Base-by-base conservation (phyloP, 805 yeast genomes). In the Zygosaccharomyces bailii region DNA sequence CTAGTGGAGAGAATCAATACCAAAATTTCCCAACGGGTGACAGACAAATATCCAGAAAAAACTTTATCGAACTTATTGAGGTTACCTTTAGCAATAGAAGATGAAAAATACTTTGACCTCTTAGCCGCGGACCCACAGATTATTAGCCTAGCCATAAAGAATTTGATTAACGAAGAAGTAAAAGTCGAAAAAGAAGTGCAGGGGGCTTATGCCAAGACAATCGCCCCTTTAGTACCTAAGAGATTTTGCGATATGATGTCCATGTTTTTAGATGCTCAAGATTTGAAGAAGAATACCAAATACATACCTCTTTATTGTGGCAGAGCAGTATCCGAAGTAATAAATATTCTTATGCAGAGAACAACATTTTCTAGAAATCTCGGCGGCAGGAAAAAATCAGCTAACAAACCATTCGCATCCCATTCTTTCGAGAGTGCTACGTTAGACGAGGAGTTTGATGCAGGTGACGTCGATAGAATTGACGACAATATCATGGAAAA, bases 41-140 rank as follows among this genome's bases (percentile, higher is more conserved):
- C 60, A 2, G 25, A 44, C 1, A 49, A 49, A 11, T 67, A 56
- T 42, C 75, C 76, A 1, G 23, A 44, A 7, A 47, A 47, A 10
- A 60, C 62, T 1, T 44, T 74, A 13, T 48, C 62, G 31, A 49
- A 55, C 9, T 49, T 68, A 10, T 52, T 45, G 2, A 32, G 13
- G 20, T 14, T 52, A 10, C 55, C 43, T 39, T 44, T 49, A 16
- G 43, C 27, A 27, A 50, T 50, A 18, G 49, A 44, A 50, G 61
- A 46, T 39, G 49, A 36, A n/a, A 21, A 33, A 24, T 35, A 5
- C n/a, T 50, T 10, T 53, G 54, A 39, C 5, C 34, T 37, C 10
- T 34, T 52, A 11, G 50, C 7, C 18, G 32, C 35, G 5, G 51
- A 55, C 38, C 61, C 60, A 8, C 52, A 43, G 19, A 25, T 55